These are phyloP conservation scores for Claviceps purpurea DNA, from an alignment of 2,329 filamentous ascomycete species.

Conservation along the genomic window DNA sequence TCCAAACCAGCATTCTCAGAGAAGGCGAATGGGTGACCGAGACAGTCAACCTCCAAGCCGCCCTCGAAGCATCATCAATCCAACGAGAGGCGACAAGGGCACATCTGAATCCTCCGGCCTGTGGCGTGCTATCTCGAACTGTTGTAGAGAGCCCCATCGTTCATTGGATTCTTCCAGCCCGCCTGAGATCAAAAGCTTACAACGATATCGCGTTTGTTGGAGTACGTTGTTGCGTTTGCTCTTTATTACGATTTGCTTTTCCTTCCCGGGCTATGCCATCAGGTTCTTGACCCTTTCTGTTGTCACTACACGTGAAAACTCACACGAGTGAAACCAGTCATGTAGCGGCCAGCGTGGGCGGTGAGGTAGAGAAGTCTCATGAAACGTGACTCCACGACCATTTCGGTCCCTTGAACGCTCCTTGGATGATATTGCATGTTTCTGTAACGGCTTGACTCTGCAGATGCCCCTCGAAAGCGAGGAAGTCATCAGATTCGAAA, in stretches of 20 bases:
- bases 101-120: slow-evolving; percentile 31
- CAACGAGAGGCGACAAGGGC: slow-evolving; percentile 18
- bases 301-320: background rate
- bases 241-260: background rate
- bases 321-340: background rate
- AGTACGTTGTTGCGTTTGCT: slow-evolving; percentile 30
- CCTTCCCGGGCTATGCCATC: background rate
- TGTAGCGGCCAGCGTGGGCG: background rate
- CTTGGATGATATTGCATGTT: background rate
- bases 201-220: slow-evolving; percentile 85
- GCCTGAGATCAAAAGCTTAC: slow-evolving; percentile 51
- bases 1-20: slow-evolving; percentile 41
- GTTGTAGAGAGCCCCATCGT: slow-evolving; percentile 62
- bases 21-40: slow-evolving; percentile 45
- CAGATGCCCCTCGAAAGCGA: background rate
- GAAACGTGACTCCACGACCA: background rate
- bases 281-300: background rate
- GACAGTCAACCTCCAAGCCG: slow-evolving; percentile 30
- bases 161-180: slow-evolving; percentile 67
- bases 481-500: background rate
- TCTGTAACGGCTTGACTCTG: background rate
- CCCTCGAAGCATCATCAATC: slow-evolving; percentile 25
- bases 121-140: slow-evolving; percentile 68
- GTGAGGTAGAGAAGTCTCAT: background rate
- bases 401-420: background rate